These are phyloP conservation scores for Candida manassasensis DNA, from an alignment of 805 yeast genomes.

Conservation along the genomic window DNA sequence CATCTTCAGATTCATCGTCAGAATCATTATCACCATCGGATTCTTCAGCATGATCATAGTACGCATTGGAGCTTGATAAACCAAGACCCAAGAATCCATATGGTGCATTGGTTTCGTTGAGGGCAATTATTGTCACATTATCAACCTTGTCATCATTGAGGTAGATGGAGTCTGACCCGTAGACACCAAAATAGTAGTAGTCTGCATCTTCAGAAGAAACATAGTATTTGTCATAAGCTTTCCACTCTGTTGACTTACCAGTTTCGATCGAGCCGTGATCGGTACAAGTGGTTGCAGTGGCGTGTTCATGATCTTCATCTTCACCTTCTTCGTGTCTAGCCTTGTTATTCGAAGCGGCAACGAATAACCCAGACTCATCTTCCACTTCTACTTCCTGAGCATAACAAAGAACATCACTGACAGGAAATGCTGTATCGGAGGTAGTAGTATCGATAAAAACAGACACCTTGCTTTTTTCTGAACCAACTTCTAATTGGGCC, in stretches of 20 bases:
- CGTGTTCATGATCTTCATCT: not conserved
- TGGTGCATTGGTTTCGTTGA: constrained; percentile 3
- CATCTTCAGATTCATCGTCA: not conserved
- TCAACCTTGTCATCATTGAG: constrained; percentile 10
- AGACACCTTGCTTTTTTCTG: not conserved
- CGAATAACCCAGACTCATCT: no score
- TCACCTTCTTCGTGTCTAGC: not conserved
- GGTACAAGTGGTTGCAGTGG: constrained; percentile 18
- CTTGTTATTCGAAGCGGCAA: no score
- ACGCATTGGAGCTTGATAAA: constrained; percentile 3
- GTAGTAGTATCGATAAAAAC: not conserved
- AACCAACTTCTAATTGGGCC: not conserved
- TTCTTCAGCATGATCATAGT: no score
- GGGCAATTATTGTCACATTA: constrained; percentile 10
- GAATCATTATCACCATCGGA: constrained; percentile 4
- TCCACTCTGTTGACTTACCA: constrained; percentile 27
- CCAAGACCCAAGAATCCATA: constrained; percentile 22
- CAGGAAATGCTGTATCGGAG: not conserved
- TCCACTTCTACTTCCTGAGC: not conserved
- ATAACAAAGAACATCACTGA: not conserved
- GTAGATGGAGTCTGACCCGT: constrained; percentile 28
- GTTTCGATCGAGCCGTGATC: constrained; percentile 36
- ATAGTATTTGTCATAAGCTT: constrained; percentile 22
- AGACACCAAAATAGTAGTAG: constrained; percentile 44
- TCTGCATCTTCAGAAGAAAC: constrained; percentile 46